A percentile compares a stretch with the other conserved stretches of the same genome.
Conservation (phyloP, 1,284 basidiomycete species). For the Ganoderma meredithae region DNA sequence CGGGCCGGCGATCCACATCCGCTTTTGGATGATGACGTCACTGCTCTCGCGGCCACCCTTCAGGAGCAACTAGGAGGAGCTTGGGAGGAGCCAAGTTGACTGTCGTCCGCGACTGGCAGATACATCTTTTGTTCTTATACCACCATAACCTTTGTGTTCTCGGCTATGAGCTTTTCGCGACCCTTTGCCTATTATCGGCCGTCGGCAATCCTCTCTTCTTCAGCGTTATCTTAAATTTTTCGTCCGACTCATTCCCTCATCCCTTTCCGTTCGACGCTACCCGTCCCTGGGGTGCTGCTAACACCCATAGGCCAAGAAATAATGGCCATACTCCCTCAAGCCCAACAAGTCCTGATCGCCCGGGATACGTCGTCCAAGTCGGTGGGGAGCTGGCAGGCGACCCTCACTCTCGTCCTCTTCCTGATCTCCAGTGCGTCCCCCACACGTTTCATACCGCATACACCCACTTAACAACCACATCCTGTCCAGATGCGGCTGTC, state of each 20-base stretch:
- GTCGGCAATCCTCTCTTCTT: background rate
- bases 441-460: background rate
- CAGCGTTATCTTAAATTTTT: background rate
- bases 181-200: background rate
- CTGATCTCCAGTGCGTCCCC: slow-evolving; percentile 65
- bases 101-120: background rate
- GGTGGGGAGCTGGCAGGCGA: slow-evolving; percentile 27
- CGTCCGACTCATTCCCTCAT: background rate
- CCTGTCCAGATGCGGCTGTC: slow-evolving; percentile 60
- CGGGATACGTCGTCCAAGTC: background rate
- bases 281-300: background rate
- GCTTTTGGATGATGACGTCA: background rate
- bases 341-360: background rate
- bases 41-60: background rate
- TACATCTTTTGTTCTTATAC: background rate
- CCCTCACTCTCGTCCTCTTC: slow-evolving; percentile 77
- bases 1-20: background rate
- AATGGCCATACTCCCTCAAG: background rate
- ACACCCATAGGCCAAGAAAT: background rate
- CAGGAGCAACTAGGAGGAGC: background rate
- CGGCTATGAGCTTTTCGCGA: background rate
- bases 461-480: background rate
- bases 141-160: background rate
- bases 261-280: background rate
- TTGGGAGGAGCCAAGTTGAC: background rate